Percentiles rank a stretch among this genome's conserved stretches.
These are phyloP conservation scores for Arctium lappa DNA, from an alignment of 129 eudicot genomes.

Conservation along the genomic window DNA sequence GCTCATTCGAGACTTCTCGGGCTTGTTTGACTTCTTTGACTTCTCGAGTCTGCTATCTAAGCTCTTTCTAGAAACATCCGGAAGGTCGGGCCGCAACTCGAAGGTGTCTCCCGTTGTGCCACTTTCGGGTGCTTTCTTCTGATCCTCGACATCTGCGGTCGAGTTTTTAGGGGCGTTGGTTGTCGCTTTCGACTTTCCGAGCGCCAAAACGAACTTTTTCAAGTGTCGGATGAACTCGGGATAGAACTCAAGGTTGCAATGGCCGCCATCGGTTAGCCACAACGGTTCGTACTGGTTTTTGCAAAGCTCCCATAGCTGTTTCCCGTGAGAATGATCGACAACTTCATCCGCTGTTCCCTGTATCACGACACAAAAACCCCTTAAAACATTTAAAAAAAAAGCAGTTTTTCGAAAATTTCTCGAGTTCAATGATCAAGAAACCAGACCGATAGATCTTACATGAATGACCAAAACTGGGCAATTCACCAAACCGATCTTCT, in stretches of 20 bases:
- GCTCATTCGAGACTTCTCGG: conserved; percentile 85
- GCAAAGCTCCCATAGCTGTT: conserved; percentile 70
- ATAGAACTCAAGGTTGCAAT: conserved; percentile 74
- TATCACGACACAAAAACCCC: neutral
- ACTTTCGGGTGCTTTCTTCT: conserved; percentile 48
- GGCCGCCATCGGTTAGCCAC: conserved; percentile 78
- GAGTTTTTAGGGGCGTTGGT: conserved; percentile 32
- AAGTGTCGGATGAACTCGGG: conserved; percentile 58
- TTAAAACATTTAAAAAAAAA: neutral
- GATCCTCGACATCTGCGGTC: conserved; percentile 39
- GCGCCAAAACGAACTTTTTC: conserved; percentile 41
- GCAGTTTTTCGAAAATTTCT: neutral
- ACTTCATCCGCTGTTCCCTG: conserved; percentile 88
- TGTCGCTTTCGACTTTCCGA: conserved; percentile 44
- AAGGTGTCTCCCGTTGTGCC: conserved; percentile 41
- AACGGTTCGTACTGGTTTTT: conserved; percentile 70
- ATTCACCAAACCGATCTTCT: conserved; percentile 56
- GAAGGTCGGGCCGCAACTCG: conserved; percentile 52
- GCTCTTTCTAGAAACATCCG: conserved; percentile 85
- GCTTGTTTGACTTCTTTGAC: conserved; percentile 63
- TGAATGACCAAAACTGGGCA: conserved; percentile 76
- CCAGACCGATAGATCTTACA: conserved; percentile 37
- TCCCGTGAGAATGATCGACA: conserved; percentile 75
- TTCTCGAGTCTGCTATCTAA: conserved; percentile 94
- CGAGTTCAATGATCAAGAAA: neutral